Evolutionary conservation across 2,329 filamentous ascomycete genomes (phyloP).

Genomic region (Ceratocystis cacaofunesta): DNA sequence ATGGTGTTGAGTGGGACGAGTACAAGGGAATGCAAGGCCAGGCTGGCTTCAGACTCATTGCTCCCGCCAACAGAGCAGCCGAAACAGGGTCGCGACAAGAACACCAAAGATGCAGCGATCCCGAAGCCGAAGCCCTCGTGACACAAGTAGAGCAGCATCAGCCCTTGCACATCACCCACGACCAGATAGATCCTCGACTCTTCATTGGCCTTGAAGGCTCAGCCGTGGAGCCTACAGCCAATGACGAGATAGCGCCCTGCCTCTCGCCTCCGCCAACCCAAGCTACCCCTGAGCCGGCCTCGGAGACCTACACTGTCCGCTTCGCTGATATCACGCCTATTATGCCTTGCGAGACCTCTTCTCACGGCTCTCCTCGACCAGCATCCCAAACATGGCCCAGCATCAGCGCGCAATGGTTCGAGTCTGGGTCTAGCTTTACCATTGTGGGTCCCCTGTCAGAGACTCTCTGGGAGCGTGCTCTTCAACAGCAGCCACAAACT

Average conservation of each 20-base stretch:
- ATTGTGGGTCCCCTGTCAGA: slow-evolving; percentile 8
- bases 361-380: not conserved
- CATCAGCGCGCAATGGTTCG: not conserved
- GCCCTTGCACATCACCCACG: not conserved
- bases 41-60: not conserved
- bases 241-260: not conserved
- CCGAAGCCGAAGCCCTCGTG: not conserved
- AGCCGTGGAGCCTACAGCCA: not conserved
- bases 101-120: not conserved
- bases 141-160: not conserved
- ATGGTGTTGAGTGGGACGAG: not conserved
- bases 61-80: not conserved
- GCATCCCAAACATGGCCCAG: not conserved
- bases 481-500: slow-evolving; percentile 2
- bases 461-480: slow-evolving; percentile 15
- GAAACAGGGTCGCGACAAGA: not conserved
- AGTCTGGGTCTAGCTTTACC: slow-evolving; percentile 8
- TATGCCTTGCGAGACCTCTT: not conserved
- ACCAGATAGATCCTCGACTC: slow-evolving; percentile 14
- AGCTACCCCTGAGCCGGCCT: not conserved
- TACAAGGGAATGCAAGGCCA: not conserved
- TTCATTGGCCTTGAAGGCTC: slow-evolving; percentile 3
- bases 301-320: not conserved
- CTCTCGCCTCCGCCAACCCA: not conserved
- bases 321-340: slow-evolving; percentile 8